phyloP scores from a whole-genome alignment of 2,329 filamentous ascomycete species.

The Penicillium rolfsii region DNA sequence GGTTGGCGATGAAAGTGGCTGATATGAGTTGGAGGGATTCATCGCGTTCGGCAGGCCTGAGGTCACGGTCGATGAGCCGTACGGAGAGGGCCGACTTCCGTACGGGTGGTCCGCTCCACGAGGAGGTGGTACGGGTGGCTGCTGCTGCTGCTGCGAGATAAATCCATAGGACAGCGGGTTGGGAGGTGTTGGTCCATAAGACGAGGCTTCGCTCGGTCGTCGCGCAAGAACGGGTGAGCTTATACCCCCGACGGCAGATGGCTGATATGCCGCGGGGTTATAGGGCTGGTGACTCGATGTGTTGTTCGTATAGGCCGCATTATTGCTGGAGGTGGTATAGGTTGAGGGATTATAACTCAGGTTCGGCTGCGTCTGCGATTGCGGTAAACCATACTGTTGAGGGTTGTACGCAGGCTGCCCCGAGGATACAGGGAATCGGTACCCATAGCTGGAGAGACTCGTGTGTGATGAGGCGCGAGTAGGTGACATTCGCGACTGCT shows the following conservation, averaged over 20 bases:
- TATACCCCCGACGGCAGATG: constrained; percentile 36
- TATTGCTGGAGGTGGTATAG: constrained; percentile 48
- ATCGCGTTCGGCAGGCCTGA: constrained; percentile 30
- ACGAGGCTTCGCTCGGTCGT: constrained; percentile 34
- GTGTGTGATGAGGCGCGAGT: constrained; percentile 49
- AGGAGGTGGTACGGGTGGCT: constrained; percentile 45
- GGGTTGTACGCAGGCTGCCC: constrained; percentile 63
- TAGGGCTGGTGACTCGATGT: constrained; percentile 49
- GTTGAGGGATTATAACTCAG: constrained; percentile 72
- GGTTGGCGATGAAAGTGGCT: constrained; percentile 28
- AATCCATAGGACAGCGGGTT: constrained; percentile 40
- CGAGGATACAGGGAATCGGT: constrained; percentile 47
- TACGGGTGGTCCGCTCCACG: constrained; percentile 45
- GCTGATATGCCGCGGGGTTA: constrained; percentile 55
- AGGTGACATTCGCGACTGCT: constrained; percentile 41
- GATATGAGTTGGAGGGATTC: constrained; percentile 35
- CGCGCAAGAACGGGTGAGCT: constrained; percentile 39
- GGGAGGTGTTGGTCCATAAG: constrained; percentile 35
- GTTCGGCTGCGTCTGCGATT: constrained; percentile 50
- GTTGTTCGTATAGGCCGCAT: constrained; percentile 32
- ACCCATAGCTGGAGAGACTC: constrained; percentile 54
- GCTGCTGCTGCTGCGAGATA: constrained; percentile 30
- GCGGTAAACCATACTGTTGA: constrained; percentile 59
- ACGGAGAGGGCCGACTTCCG: constrained; percentile 40
- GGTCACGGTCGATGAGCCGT: constrained; percentile 32